Evolutionary conservation across 305 asterid genomes (phyloP).

Genomic region (Solanum hybrid): DNA sequence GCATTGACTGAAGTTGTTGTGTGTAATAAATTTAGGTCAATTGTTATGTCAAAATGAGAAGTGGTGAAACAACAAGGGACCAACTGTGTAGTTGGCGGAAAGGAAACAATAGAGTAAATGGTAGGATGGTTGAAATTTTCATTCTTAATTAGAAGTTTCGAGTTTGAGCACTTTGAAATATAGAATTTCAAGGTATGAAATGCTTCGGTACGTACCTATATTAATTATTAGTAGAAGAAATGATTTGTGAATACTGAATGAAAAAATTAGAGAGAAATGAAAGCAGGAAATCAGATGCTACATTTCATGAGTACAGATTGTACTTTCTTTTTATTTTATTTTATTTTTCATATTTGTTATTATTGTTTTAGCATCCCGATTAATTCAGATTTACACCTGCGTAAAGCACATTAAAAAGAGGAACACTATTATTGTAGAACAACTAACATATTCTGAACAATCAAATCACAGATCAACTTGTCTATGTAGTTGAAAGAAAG

Average conservation of each 20-base stretch:
- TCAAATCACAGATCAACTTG: neutral
- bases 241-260: neutral
- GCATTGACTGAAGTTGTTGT: neutral
- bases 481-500: neutral
- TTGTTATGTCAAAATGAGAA: neutral
- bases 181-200: neutral
- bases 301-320: neutral
- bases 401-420: neutral
- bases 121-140: neutral
- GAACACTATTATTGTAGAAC: neutral
- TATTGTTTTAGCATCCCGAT: neutral
- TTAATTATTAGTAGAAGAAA: neutral
- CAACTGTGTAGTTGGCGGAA: neutral
- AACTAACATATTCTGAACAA: neutral
- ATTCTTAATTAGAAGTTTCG: neutral
- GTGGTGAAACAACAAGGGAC: neutral
- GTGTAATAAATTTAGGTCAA: neutral
- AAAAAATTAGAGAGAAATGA: neutral
- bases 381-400: neutral
- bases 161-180: neutral
- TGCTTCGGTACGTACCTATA: neutral
- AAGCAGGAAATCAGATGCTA: neutral
- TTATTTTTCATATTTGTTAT: neutral
- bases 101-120: neutral
- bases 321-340: neutral